Evolutionary conservation across 495 filamentous ascomycete species (phyloP), one percentile per base, ranked within the genome.

Genomic region (Daldinia concentrica): DNA sequence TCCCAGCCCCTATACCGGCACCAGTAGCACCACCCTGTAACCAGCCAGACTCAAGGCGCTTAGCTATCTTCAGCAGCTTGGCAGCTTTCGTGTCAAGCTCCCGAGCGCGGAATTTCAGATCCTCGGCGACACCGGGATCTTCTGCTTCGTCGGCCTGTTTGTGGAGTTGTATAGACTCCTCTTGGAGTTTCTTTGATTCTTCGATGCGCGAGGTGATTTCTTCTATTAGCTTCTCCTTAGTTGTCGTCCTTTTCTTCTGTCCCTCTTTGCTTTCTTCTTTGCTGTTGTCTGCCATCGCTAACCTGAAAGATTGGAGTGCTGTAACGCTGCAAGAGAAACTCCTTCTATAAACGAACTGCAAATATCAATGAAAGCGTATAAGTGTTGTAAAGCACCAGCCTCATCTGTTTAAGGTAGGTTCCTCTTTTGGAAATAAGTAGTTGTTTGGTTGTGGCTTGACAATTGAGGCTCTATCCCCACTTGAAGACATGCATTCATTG

Each of bases 21-120:
- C 79, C 79, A 5, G 73, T 64, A 1, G 74, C 78, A 1, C 78
- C 77, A 8, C 78, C 79, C 65, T 81, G 77, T 77, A 78, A 59
- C 68, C 76, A 77, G n/a, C 79, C 79, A 27, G 65, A 72, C 73
- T 80, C 77, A 50, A 80, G 69, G 17, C 79, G 62, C 51, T 78
- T 71, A 7, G 76, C 76, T 41, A 64, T 74, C 68, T 79, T 79
- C 5, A 78, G 68, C 62, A 76, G 72, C 50, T 41, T 75, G 15
- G 69, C 66, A 12, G 76, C 74, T 22, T 64, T 67, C 71, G 64
- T 74, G 37, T 79, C 75, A 19, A 77, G 62, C 61, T 77, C 70
- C 29, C 57, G 63, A 8, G 79, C 77, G 41, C 74, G 62, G 26
- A 60, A 71, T 17, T 73, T 62, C 9, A 74, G 57, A 6, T 74